Evolutionary conservation across 129 eudicot species (phyloP).

Genomic region (Pseudognaphalium luteoalbum): DNA sequence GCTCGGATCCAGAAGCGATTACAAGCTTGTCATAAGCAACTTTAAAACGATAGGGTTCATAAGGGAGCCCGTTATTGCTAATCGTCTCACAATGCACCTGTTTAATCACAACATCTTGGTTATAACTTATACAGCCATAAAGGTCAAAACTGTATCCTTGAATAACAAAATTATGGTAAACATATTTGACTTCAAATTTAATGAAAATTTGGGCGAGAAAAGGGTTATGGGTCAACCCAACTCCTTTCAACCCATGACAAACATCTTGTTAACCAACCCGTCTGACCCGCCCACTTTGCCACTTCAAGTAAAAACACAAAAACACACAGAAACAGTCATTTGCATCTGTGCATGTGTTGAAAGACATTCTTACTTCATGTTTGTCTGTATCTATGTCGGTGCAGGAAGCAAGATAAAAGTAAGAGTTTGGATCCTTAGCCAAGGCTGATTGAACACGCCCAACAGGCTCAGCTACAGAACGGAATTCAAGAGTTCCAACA

Average conservation of each 20-base stretch:
- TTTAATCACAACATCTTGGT: conserved; percentile 19
- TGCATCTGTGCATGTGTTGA: background rate
- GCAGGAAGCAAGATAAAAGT: conserved; percentile 80
- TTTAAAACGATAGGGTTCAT: conserved; percentile 60
- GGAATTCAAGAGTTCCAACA: conserved; percentile 94
- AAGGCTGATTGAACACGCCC: conserved; percentile 73
- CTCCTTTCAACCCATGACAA: background rate
- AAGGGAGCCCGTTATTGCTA: conserved; percentile 39
- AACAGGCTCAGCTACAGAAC: conserved; percentile 92
- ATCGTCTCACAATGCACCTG: conserved; percentile 80
- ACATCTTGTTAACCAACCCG: background rate
- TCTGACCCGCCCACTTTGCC: background rate
- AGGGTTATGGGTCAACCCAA: background rate
- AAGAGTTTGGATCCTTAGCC: conserved; percentile 72
- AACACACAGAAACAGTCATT: background rate
- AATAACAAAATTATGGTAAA: background rate
- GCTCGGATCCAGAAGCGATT: conserved; percentile 89
- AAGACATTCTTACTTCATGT: conserved; percentile 64
- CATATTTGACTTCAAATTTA: background rate
- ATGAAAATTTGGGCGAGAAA: background rate
- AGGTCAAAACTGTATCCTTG: background rate
- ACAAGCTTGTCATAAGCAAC: conserved; percentile 97
- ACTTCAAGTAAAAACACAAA: background rate
- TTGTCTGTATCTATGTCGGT: conserved; percentile 63
- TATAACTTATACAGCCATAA: conserved; percentile 7